A percentile compares a stretch with the other conserved stretches of the same genome.
phyloP scores from a whole-genome alignment of 2,329 filamentous ascomycete species.

The Calonectria honghensis region DNA sequence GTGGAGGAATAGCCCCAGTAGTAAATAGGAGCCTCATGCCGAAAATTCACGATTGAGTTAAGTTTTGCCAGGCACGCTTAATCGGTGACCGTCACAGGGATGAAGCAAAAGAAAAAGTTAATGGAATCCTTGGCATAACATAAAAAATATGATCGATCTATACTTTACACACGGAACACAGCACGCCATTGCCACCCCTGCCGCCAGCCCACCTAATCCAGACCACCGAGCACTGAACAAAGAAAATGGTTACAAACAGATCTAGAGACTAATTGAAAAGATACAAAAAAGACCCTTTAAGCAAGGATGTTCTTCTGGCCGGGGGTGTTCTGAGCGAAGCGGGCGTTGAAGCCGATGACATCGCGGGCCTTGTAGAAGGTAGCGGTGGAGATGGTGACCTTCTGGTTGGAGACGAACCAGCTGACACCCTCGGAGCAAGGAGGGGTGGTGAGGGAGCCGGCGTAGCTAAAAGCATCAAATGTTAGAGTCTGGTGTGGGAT shows the following conservation, averaged over 20 bases:
- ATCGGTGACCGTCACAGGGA: conserved; percentile 5
- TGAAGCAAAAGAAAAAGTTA: background rate
- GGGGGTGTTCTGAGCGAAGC: conserved; percentile 71
- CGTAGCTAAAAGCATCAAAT: conserved; percentile 61
- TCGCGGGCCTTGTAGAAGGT: conserved; percentile 71
- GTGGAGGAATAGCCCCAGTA: too few species aligned
- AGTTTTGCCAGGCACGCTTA: background rate
- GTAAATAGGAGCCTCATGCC: background rate
- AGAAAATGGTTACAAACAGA: background rate
- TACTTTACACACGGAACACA: background rate
- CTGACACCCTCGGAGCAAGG: conserved; percentile 75
- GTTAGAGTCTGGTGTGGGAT: conserved; percentile 35
- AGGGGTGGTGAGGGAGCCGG: conserved; percentile 78
- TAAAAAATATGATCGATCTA: conserved; percentile 9
- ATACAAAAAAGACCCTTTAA: background rate
- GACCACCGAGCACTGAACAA: background rate
- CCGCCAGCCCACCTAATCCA: background rate
- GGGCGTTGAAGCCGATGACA: conserved; percentile 73
- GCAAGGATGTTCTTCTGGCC: conserved; percentile 52
- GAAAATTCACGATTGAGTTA: background rate
- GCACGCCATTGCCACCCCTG: background rate
- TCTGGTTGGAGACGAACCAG: conserved; percentile 71
- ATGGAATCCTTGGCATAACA: background rate
- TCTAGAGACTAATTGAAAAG: background rate
- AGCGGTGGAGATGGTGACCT: conserved; percentile 67